Conservation (phyloP, 495 filamentous ascomycete species). For the Talaromyces stipitatus region DNA sequence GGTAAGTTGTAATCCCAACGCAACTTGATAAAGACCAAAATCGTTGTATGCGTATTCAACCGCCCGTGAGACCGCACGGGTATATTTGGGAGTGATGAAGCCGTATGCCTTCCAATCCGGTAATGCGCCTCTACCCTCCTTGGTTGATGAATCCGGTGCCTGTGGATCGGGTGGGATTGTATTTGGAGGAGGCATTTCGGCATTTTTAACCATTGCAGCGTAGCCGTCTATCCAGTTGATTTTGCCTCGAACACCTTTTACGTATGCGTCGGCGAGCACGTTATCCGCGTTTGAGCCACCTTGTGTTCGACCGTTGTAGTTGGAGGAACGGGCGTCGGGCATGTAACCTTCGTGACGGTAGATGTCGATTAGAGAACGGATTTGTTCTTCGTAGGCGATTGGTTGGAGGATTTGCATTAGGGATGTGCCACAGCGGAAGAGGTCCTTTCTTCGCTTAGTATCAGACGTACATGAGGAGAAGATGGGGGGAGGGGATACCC, state of each 20-base stretch:
- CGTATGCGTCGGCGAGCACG: conserved; percentile 66
- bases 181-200: conserved; percentile 55
- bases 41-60: conserved; percentile 67
- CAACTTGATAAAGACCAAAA: conserved; percentile 49
- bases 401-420: conserved; percentile 63
- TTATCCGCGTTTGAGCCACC: conserved; percentile 71
- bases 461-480: not conserved
- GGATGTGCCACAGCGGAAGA: conserved; percentile 55
- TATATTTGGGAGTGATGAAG: conserved; percentile 57
- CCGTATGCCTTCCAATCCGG: conserved; percentile 59
- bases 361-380: conserved; percentile 64
- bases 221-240: conserved; percentile 67
- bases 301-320: conserved; percentile 64
- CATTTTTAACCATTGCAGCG: conserved; percentile 61
- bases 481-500: conserved; percentile 32
- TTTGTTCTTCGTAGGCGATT: conserved; percentile 52
- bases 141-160: conserved; percentile 55
- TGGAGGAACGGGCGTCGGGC: conserved; percentile 58
- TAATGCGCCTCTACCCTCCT: conserved; percentile 63
- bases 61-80: conserved; percentile 55
- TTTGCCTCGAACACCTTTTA: conserved; percentile 58
- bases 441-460: conserved; percentile 30
- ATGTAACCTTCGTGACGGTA: conserved; percentile 60
- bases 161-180: conserved; percentile 50
- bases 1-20: conserved; percentile 42